Conservation (phyloP, 768 basidiomycete species). For the Cystofilobasidium ferigula region DNA sequence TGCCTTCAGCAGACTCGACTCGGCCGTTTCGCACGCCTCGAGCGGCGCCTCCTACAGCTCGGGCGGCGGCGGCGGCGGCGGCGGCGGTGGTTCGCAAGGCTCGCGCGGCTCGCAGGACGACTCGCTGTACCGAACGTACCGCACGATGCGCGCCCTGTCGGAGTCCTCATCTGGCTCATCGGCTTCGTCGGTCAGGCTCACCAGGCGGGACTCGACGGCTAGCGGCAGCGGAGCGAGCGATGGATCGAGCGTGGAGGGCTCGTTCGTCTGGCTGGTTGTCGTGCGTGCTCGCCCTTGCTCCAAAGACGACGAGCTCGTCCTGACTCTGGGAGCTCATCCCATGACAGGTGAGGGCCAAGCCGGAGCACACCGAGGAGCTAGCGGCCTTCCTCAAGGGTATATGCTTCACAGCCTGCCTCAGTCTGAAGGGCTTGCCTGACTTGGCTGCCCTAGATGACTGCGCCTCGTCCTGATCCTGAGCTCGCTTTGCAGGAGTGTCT, state of each 20-base stretch:
- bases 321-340: too few relatives aligned
- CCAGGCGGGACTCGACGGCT: not conserved
- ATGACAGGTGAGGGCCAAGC: slow-evolving; percentile 3
- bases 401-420: not conserved
- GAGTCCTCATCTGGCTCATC: too few relatives aligned
- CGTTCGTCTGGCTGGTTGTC: not conserved
- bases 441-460: not conserved
- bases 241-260: not conserved
- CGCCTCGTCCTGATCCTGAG: not conserved
- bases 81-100: too few relatives aligned
- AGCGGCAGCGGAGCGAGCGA: not conserved
- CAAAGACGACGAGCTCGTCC: too few relatives aligned
- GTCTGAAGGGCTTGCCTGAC: not conserved
- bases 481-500: not conserved
- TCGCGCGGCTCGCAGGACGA: too few relatives aligned
- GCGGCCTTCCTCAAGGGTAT: not conserved
- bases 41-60: too few relatives aligned
- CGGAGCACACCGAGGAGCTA: not conserved
- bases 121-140: too few relatives aligned
- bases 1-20: too few relatives aligned
- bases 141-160: too few relatives aligned
- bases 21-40: too few relatives aligned
- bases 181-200: not conserved
- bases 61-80: too few relatives aligned
- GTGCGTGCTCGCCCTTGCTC: not conserved